Evolutionary conservation across 2,329 filamentous ascomycete genomes (phyloP).

Genomic region (Neofusicoccum kwambonambiense): DNA sequence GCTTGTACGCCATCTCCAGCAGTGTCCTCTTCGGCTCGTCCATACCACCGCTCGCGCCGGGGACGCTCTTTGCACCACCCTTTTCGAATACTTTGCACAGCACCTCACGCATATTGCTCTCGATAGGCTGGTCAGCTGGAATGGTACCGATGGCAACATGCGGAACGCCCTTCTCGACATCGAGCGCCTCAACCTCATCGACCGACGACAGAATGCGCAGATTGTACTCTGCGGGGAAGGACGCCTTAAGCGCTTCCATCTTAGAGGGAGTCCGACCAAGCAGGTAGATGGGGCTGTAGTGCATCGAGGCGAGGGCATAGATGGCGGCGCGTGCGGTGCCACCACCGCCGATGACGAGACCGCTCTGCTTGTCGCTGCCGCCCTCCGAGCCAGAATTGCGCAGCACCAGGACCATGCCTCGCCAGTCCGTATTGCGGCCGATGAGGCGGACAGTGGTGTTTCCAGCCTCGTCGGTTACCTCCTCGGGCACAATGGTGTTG

Average conservation of each 20-base stretch:
- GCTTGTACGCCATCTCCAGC: conserved; percentile 96
- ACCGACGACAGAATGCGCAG: conserved; percentile 61
- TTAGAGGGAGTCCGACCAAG: conserved; percentile 74
- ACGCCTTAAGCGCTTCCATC: conserved; percentile 63
- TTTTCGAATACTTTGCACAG: conserved; percentile 55
- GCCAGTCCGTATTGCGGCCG: conserved; percentile 95
- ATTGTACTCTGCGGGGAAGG: conserved; percentile 73
- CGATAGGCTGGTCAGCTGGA: conserved; percentile 82
- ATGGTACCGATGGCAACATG: conserved; percentile 84
- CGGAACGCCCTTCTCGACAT: conserved; percentile 50
- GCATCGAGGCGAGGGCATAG: conserved; percentile 80
- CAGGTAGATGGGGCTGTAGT: conserved; percentile 82
- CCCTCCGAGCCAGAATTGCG: conserved; percentile 58
- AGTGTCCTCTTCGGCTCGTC: conserved; percentile 52
- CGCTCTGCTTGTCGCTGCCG: conserved; percentile 40
- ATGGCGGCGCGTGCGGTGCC: conserved; percentile 91
- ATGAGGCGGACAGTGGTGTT: conserved; percentile 56
- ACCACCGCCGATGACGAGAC: conserved; percentile 84
- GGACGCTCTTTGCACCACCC: conserved; percentile 35
- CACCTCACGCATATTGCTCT: conserved; percentile 65
- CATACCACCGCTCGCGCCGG: conserved; percentile 44
- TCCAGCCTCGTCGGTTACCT: conserved; percentile 37
- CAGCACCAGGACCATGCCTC: conserved; percentile 82
- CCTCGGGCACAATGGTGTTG: conserved; percentile 79
- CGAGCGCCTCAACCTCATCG: conserved; percentile 51